Percentiles rank a stretch among this genome's conserved stretches.
Conservation (phyloP, 768 basidiomycete species). For the Lactarius pseudohatsudake region DNA sequence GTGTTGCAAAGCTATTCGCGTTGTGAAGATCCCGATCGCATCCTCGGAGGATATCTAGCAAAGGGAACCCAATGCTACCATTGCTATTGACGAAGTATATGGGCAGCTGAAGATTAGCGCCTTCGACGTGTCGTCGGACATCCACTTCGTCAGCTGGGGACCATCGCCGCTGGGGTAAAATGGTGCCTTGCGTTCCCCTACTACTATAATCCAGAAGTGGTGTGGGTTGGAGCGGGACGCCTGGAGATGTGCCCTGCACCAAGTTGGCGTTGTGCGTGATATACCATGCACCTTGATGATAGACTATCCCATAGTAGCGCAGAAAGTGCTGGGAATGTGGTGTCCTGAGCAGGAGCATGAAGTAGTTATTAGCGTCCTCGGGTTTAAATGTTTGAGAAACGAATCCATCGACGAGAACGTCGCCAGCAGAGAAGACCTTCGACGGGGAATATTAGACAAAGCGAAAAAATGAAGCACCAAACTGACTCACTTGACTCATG, state of each 20-base stretch:
- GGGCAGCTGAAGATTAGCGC: constrained; percentile 9
- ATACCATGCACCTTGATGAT: background rate
- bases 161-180: constrained; percentile 22
- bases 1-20: background rate
- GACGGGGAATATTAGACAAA: too few species aligned
- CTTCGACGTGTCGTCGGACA: constrained; percentile 9
- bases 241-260: background rate
- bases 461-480: too few species aligned
- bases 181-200: background rate
- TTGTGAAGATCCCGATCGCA: constrained; percentile 7
- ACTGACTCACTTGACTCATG: too few species aligned
- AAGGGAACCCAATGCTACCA: constrained; percentile 4
- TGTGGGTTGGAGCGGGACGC: background rate
- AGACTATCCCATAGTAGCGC: background rate
- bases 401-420: constrained; percentile 13
- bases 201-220: constrained; percentile 8
- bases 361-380: background rate
- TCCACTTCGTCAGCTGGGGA: constrained; percentile 13
- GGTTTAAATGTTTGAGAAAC: constrained; percentile 2
- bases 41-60: constrained; percentile 14
- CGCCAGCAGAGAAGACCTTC: background rate
- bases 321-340: background rate
- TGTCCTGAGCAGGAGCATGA: constrained; percentile 7
- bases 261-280: background rate
- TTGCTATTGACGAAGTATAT: constrained; percentile 9